phyloP scores from a whole-genome alignment of 1,284 basidiomycete genomes.

The Exobasidium rhododendri region DNA sequence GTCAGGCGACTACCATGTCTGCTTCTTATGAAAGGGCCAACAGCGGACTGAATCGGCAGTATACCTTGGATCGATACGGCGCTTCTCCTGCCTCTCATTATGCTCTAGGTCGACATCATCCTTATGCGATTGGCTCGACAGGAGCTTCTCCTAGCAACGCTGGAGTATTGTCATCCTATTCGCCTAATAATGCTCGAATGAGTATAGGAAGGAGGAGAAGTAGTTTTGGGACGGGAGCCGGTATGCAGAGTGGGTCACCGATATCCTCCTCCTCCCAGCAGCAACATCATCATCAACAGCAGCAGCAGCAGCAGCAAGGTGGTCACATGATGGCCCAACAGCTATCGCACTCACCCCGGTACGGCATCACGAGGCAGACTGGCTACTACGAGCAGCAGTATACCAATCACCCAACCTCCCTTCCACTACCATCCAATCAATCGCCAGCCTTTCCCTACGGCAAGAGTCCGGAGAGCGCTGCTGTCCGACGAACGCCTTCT shows the following conservation, averaged over 20 bases:
- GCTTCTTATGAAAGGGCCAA: slow-evolving; percentile 14
- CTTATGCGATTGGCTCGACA: slow-evolving; percentile 34
- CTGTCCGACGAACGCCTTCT: neutral
- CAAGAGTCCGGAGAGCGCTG: neutral
- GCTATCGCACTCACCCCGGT: slow-evolving; percentile 10
- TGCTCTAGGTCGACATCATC: slow-evolving; percentile 32
- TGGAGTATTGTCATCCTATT: slow-evolving; percentile 26
- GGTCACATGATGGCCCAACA: neutral
- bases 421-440: neutral
- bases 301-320: neutral
- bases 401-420: neutral
- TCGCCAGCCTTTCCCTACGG: neutral
- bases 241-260: slow-evolving; percentile 1
- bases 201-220: slow-evolving; percentile 22
- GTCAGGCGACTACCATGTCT: slow-evolving; percentile 13
- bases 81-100: slow-evolving; percentile 14
- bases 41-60: slow-evolving; percentile 21
- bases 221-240: slow-evolving; percentile 19
- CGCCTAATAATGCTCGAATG: slow-evolving; percentile 29
- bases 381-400: neutral
- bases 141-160: slow-evolving; percentile 32
- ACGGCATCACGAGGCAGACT: neutral
- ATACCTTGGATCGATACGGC: slow-evolving; percentile 35
- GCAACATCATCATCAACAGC: no score
- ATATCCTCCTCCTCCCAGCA: neutral